Base-by-base conservation (phyloP, 768 basidiomycete species). In the Mycena albidolilacea region DNA sequence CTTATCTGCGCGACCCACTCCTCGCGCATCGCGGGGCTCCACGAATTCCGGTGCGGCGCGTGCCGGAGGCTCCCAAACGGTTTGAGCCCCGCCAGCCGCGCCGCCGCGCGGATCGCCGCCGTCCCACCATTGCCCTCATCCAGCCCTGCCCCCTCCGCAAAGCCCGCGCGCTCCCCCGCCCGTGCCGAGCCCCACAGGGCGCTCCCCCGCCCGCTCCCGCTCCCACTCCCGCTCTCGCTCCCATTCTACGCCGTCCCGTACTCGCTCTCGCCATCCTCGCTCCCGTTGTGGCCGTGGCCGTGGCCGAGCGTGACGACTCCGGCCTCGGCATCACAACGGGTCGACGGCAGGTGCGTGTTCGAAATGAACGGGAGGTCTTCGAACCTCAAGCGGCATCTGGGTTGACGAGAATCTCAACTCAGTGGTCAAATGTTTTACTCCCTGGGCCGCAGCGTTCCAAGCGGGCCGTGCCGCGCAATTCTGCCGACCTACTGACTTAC, bases 71-170 rank as follows among this genome's bases (percentile, higher is more conserved):
- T 50, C 60, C 88, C 87, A n/a, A 54, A 19, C 9, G 86, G 81
- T 78, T 85, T 85, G 59, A 87, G 87, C 85, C 85, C 30, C 60
- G 88, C 87, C 19, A 86, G 81, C 78, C 85, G 85, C 61, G 87
- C 87, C 12, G 89, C 90, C 2, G 88, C 88, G 23, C 89, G 86
- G 59, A 90, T 89, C 43, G 87, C 88, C 17, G 85, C 83, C 75
- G 82, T 82, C 15, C 77, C 79, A 5, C 21, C 38, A 55, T 55
- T 50, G 55, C 21, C 41, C 11, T 1, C 41, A 0, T 15, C 41
- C 43, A 44, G 5, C 43, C 12, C 21, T 21, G 5, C 12, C 4
- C 23, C 61, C 62, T 15, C 35, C 48, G 17, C 21, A 41, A 7
- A 21, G 5, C 12, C 41, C 62, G 37, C 37, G 7, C 48, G 2